phyloP scores from a whole-genome alignment of 2,329 filamentous ascomycete genomes.

The Monosporascus ibericus region DNA sequence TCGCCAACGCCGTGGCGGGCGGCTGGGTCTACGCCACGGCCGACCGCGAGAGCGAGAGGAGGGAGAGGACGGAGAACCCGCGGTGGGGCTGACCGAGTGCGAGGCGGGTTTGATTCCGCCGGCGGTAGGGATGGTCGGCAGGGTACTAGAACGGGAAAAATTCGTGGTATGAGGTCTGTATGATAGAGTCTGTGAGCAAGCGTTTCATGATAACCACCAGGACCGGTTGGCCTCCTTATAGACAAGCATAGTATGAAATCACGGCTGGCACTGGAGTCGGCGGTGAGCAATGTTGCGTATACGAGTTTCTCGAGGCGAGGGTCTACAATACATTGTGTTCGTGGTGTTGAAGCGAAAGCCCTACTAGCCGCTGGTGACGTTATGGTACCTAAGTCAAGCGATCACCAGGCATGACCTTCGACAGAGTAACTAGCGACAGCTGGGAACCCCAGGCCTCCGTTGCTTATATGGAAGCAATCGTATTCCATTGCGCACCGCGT shows the following conservation, averaged over 20 bases:
- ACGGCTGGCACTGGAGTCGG: background rate
- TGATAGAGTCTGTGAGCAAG: background rate
- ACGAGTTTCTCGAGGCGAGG: background rate
- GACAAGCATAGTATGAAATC: background rate
- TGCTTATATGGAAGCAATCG: too few relatives aligned
- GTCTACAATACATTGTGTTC: background rate
- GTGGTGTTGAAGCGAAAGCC: too few relatives aligned
- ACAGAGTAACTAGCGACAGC: too few relatives aligned
- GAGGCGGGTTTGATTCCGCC: too few relatives aligned
- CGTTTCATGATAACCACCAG: background rate
- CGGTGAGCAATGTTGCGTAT: too few relatives aligned
- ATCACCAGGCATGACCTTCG: too few relatives aligned
- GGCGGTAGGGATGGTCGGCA: background rate
- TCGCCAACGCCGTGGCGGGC: conserved; percentile 42
- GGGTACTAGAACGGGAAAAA: background rate
- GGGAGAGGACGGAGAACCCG: conserved; percentile 41
- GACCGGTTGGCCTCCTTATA: too few relatives aligned
- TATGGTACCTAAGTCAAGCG: too few relatives aligned
- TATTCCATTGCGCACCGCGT: too few relatives aligned
- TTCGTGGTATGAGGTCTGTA: background rate
- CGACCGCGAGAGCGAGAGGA: conserved; percentile 43
- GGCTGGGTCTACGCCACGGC: conserved; percentile 47
- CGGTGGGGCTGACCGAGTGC: conserved; percentile 38
- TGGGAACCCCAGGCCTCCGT: too few relatives aligned
- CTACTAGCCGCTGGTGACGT: too few relatives aligned